phyloP scores from a whole-genome alignment of 306 rosid species.

The Castanospermum australe region DNA sequence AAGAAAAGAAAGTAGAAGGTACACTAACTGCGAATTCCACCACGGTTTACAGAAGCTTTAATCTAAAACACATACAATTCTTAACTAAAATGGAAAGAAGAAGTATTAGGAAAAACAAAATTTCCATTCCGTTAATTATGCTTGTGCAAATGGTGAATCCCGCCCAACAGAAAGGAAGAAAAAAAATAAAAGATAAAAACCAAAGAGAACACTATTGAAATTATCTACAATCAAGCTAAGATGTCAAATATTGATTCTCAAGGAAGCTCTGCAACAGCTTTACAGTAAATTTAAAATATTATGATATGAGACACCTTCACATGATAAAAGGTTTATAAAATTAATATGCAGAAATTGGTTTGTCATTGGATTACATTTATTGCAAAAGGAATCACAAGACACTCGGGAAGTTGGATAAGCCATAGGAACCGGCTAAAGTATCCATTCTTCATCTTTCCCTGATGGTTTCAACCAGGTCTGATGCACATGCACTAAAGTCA shows the following conservation, averaged over 20 bases:
- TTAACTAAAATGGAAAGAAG: neutral
- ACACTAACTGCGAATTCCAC: neutral
- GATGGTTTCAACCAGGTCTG: conserved; percentile 54
- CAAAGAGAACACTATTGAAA: neutral
- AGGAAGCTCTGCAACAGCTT: conserved; percentile 15
- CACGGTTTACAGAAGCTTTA: neutral
- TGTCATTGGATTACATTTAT: conserved; percentile 35
- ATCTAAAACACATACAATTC: neutral
- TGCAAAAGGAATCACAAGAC: conserved; percentile 15
- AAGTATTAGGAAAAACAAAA: neutral
- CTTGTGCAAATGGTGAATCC: neutral
- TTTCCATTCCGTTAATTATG: neutral
- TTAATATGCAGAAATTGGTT: conserved; percentile 20
- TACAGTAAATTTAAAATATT: conserved; percentile 17
- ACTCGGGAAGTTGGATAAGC: conserved; percentile 15
- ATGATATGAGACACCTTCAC: conserved; percentile 19
- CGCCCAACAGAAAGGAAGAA: neutral
- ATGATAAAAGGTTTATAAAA: neutral
- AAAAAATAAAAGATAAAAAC: neutral
- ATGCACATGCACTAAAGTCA: conserved; percentile 61
- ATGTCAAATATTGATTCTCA: conserved; percentile 14
- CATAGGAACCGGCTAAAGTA: conserved; percentile 30
- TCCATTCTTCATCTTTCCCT: conserved; percentile 40
- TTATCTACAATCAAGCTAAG: neutral
- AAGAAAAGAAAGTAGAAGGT: neutral